Evolutionary conservation across 495 filamentous ascomycete genomes (phyloP).

Genomic region (Daldinia vernicosa): DNA sequence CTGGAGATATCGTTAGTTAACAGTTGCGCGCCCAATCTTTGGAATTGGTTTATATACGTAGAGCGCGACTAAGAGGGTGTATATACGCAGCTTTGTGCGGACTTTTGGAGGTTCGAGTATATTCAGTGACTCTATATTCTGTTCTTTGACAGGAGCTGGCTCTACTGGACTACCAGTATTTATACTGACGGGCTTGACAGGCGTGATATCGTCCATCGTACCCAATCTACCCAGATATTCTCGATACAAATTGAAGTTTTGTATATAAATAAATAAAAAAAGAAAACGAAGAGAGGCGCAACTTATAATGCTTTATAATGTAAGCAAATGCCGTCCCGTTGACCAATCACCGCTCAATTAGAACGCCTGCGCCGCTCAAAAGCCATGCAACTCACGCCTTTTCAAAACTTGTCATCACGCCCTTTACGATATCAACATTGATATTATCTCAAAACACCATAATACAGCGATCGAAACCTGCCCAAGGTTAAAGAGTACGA

Average conservation of each 20-base stretch:
- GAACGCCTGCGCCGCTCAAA: neutral
- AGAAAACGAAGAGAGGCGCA: neutral
- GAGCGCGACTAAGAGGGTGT: conserved; percentile 40
- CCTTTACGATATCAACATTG: neutral
- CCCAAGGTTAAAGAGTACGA: neutral
- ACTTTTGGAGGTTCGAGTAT: conserved; percentile 30
- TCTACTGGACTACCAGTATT: neutral
- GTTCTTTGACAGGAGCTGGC: conserved; percentile 5
- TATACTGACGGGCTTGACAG: neutral
- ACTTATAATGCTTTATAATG: neutral
- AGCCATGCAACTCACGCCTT: neutral
- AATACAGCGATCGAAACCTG: neutral
- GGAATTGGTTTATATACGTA: conserved; percentile 30
- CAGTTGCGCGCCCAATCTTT: neutral
- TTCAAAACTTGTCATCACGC: neutral
- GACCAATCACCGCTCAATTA: neutral
- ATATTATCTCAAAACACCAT: neutral
- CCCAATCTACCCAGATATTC: neutral
- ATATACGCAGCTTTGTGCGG: conserved; percentile 43
- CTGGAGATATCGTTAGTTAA: conserved; percentile 21
- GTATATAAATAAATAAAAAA: neutral
- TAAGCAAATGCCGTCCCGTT: neutral
- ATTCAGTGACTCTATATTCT: conserved; percentile 19
- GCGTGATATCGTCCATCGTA: conserved; percentile 14
- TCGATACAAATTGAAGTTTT: neutral